These are phyloP conservation scores for Arthrobotrys pseudoclavata DNA, from an alignment of 2,329 filamentous ascomycete genomes.

Conservation along the genomic window DNA sequence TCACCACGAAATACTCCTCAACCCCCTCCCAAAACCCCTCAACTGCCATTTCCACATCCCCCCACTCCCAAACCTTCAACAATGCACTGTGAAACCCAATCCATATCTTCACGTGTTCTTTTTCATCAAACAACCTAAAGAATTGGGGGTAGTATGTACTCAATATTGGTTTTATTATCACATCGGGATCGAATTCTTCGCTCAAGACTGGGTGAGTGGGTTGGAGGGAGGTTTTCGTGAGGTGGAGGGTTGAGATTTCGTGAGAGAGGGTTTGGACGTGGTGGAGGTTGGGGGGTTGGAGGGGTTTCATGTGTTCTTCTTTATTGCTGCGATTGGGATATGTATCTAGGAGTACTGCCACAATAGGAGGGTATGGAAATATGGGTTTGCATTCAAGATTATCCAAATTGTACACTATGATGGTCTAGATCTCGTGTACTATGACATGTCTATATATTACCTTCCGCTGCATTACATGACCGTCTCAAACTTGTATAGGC, in stretches of 20 bases:
- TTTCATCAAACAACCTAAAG: constrained; percentile 6
- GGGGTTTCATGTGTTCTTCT: background rate
- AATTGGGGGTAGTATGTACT: constrained; percentile 19
- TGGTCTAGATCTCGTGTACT: no score
- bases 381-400: no score
- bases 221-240: background rate
- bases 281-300: background rate
- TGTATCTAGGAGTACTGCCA: background rate
- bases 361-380: no score
- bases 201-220: constrained; percentile 1
- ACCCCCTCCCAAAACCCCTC: constrained; percentile 21
- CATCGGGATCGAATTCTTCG: constrained; percentile 10
- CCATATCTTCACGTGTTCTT: constrained; percentile 16
- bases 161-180: constrained; percentile 17
- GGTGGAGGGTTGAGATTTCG: background rate
- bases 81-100: constrained; percentile 27
- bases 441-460: no score
- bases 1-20: background rate
- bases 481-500: background rate
- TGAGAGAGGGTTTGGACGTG: constrained; percentile 13
- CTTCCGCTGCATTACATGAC: background rate
- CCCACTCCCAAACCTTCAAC: constrained; percentile 35
- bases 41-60: background rate
- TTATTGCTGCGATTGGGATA: no score
- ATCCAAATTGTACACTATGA: no score